These are phyloP conservation scores for Dothistroma septosporum DNA, from an alignment of 2,329 filamentous ascomycete genomes.

Conservation along the genomic window DNA sequence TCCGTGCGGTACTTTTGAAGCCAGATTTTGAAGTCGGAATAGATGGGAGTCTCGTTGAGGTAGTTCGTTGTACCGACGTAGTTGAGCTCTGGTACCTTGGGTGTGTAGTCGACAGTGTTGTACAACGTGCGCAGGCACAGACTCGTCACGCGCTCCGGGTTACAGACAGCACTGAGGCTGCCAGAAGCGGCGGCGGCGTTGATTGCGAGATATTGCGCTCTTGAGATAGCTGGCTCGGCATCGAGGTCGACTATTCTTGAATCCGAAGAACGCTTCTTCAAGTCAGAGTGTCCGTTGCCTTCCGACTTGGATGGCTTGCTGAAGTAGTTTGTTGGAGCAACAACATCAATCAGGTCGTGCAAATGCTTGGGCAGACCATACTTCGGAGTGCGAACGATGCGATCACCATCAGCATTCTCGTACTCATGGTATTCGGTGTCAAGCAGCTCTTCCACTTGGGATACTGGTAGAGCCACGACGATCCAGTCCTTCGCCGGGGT, in stretches of 20 bases:
- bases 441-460: slow-evolving; percentile 50
- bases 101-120: slow-evolving; percentile 40
- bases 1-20: slow-evolving; percentile 13
- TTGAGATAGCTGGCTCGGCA: not conserved
- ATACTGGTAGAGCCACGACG: slow-evolving; percentile 47
- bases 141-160: slow-evolving; percentile 41
- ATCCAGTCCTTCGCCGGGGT: slow-evolving; percentile 51
- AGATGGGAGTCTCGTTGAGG: slow-evolving; percentile 41
- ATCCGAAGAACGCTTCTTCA: slow-evolving; percentile 6
- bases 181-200: not conserved
- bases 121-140: slow-evolving; percentile 52
- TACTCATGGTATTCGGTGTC: slow-evolving; percentile 57
- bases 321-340: slow-evolving; percentile 53
- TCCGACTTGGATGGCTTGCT: slow-evolving; percentile 10
- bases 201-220: not conserved
- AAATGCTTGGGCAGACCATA: slow-evolving; percentile 61
- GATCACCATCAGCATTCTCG: slow-evolving; percentile 36
- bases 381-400: slow-evolving; percentile 52
- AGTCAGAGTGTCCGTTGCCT: slow-evolving; percentile 2
- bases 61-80: slow-evolving; percentile 42
- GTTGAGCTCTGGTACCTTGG: slow-evolving; percentile 29
- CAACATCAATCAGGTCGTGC: slow-evolving; percentile 53
- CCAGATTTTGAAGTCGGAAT: slow-evolving; percentile 18
- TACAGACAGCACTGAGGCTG: slow-evolving; percentile 10
- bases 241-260: slow-evolving; percentile 10